phyloP scores from a whole-genome alignment of 331 rosid species.

The Prunus yedoensis region DNA sequence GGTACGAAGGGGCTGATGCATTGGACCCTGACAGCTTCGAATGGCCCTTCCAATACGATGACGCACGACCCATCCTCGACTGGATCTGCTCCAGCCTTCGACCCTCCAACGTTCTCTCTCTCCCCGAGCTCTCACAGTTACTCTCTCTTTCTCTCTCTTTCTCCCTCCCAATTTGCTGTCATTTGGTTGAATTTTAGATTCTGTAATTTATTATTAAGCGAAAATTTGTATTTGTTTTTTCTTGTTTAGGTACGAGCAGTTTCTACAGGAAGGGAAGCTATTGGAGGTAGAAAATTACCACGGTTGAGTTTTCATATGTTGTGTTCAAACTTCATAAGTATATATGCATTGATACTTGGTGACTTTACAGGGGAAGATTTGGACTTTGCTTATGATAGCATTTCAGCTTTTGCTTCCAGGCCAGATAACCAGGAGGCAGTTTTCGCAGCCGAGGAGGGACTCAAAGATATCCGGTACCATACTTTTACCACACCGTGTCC shows the following conservation, averaged over 20 bases:
- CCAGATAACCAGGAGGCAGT: constrained; percentile 86
- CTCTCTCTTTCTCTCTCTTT: constrained; percentile 1
- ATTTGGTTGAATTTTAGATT: background rate
- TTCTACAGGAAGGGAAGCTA: constrained; percentile 79
- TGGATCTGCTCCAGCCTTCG: constrained; percentile 98
- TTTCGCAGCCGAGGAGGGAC: constrained; percentile 81
- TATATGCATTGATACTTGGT: background rate
- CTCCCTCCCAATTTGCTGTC: constrained; percentile 1
- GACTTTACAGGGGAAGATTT: constrained; percentile 64
- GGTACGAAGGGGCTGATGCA: constrained; percentile 57
- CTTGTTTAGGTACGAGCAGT: constrained; percentile 62
- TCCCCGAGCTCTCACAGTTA: constrained; percentile 75
- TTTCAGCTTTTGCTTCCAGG: constrained; percentile 82
- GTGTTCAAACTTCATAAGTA: background rate
- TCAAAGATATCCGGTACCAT: constrained; percentile 71
- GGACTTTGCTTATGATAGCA: constrained; percentile 87
- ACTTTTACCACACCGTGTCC: background rate
- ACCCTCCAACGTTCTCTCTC: constrained; percentile 81
- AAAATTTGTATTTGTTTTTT: background rate
- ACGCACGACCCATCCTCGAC: constrained; percentile 85
- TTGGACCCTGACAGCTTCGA: constrained; percentile 94
- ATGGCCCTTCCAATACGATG: constrained; percentile 94
- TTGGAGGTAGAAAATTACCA: constrained; percentile 50
- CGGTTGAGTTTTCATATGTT: background rate
- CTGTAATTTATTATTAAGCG: background rate